Evolutionary conservation across 2,329 filamentous ascomycete species (phyloP), one percentile per base, ranked within the genome.

Genomic region (Seiridium unicorne): DNA sequence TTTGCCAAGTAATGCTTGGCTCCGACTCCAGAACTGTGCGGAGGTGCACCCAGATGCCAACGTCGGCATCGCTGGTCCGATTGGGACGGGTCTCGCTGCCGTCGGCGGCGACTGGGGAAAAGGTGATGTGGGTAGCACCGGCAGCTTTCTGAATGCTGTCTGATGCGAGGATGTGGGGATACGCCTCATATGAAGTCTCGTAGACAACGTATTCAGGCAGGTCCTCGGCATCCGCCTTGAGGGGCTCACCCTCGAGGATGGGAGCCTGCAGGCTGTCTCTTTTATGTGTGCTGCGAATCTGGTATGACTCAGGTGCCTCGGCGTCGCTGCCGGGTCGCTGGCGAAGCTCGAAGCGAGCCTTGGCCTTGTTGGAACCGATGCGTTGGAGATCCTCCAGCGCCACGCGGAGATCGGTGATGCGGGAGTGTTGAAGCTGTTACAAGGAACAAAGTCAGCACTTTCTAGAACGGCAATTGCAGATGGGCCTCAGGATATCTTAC

Each of bases 121-220:
- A 75, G 9, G 69, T 62, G 5, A 70, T 64, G 54, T 72, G 67
- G 5, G 68, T 57, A 57, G 76, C 73, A 11, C 77, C 77, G 6
- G 76, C 76, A n/a, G 76, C 74, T 26, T 71, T 71, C 60, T 73
- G 73, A 66, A 80, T 78, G 55, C 69, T 70, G 10, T 75, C 76
- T 3, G 71, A 73, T 5, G 75, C 72, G 11, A 79, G 66, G 47
- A 80, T 74, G 26, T 78, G 72, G 1, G 76, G 76, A 64, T 79
- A 79, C 56, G 76, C 74, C 58, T 77, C 70, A 68, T 79, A 79
- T 2, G 77, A 76, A 6, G 77, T 79, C 66, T 79, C 76, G 66
- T 78, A 79, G 58, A 79, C 72, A 61, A 78, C 69, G 47, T 77
- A 73, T 48, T 77, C 74, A 8, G 77, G 77, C 4, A 79, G 69